Evolutionary conservation across 2,329 filamentous ascomycete species (phyloP).

Genomic region (Penicillium rolfsii): DNA sequence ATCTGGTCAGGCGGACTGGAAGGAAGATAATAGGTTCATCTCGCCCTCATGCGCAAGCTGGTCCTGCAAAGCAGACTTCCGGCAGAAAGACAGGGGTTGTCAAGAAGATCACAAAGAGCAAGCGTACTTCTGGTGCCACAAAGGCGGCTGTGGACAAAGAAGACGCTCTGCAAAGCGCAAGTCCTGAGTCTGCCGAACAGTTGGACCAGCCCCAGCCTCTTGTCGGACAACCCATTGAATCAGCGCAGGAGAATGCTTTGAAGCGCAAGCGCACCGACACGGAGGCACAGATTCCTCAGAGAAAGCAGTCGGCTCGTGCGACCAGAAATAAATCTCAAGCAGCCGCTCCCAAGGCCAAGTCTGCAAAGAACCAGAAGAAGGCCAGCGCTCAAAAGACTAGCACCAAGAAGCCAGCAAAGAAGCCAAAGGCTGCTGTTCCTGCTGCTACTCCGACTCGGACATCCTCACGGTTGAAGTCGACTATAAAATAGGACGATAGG

Average conservation of each 20-base stretch:
- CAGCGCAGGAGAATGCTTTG: neutral
- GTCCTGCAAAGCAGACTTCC: neutral
- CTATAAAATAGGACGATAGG: neutral
- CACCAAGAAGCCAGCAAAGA: neutral
- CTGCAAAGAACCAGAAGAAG: neutral
- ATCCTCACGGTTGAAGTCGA: neutral
- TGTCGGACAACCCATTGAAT: no score
- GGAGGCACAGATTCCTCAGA: neutral
- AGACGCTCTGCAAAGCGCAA: neutral
- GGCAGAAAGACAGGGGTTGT: constrained; percentile 5
- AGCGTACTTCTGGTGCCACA: neutral
- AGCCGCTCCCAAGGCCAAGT: neutral
- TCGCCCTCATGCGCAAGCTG: neutral
- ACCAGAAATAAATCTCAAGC: neutral
- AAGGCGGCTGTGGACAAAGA: neutral
- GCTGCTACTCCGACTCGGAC: neutral
- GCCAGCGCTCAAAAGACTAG: neutral
- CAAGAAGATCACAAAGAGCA: neutral
- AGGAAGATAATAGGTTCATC: constrained; percentile 44
- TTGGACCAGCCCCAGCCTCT: neutral
- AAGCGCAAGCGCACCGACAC: neutral
- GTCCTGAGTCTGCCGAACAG: neutral
- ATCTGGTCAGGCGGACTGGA: constrained; percentile 62
- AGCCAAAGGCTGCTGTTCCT: neutral
- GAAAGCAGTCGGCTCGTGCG: neutral